Base-by-base conservation (phyloP, 2,329 filamentous ascomycete species). In the Chaetomiaceae sp. region DNA sequence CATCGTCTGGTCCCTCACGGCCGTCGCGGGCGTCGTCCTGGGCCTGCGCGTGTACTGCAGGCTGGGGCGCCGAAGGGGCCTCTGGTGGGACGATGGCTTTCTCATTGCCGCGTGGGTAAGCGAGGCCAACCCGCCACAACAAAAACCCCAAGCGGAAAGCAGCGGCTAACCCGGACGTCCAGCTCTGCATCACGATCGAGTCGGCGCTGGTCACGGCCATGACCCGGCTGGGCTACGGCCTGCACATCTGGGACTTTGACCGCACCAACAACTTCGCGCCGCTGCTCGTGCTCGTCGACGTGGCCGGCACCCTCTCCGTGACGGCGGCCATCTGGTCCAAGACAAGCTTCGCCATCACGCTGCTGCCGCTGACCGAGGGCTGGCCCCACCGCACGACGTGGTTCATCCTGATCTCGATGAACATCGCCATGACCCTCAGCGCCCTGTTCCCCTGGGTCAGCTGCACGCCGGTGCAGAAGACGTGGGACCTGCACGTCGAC, bases 261-360 rank as follows among this genome's bases (percentile, higher is more conserved):
- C n/a, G 8, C 12, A n/a, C 36, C n/a, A 27, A 38, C 10, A 3
- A 17, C 6, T 10, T 12, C 59, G 32, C 43, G 52, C 5, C 42
- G 30, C 47, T 52, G 34, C 45, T 52, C 34, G 10, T 45, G 6
- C n/a, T n/a, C n/a, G 27, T 55, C 12, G 53, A 54, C 26, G 37
- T 57, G 3, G 47, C 53, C n/a, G 54, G 49, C 29, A 56, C 55
- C 42, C 60, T 61, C 35, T 62, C 58, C 11, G 58, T 62, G 34
- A 45, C 58, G 9, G 62, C 59, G 1, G 58, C 65, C 12, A 54
- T 60, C 1, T 60, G 58, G 56, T 61, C 61, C 54, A 69, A 69
- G 56, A 67, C 63, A 1, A 65, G 65, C 0, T 67, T 68, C 46
- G 65, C 62, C n/a, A 47, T 66, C 15, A 66, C 63, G 1, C 55